Evolutionary conservation across 2,329 filamentous ascomycete genomes (phyloP), one percentile per base, ranked within the genome.

Genomic region (Fusarium sulawesiense): DNA sequence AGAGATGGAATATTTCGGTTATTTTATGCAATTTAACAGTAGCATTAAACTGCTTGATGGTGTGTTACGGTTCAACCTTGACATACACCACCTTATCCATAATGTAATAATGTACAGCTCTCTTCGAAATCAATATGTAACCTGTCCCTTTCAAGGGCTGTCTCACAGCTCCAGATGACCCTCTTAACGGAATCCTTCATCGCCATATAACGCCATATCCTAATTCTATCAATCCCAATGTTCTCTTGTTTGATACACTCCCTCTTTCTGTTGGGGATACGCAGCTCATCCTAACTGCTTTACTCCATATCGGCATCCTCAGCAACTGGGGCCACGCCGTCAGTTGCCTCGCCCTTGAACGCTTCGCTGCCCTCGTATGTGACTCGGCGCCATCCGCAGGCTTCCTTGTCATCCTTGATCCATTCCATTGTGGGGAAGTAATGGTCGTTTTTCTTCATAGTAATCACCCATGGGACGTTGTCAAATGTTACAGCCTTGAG

Each of bases 361-460:
- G 83, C 79, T 68, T 85, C 82, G 49, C 82, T 85, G 72, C 83
- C 84, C 74, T 90, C 88, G 69, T 91, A 90, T 6, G 88, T 89
- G 21, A 89, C 83, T 40, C 89, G 83, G 56, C 84, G 84, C 89
- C 89, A 92, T 51, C 89, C 89, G 68, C 86, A 89, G 3, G 84
- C 80, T 68, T 89, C 87, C 9, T 80, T 80, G 16, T 81, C 77
- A 69, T 91, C 89, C 78, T 91, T 91, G 79, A 89, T 87, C 85
- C 89, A 91, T 75, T 92, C 90, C 79, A 89, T 87, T 1, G 89
- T 91, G 1, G 90, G 89, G 80, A 92, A 92, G 79, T 99, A 99
- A 81, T 99, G 96, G 78, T 99, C 95, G 75, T 98, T 98, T 88
- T 98, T 98, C 89, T 99, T 99, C 93, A 99, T 97, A 11, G 96